Conservation (phyloP, 1,284 basidiomycete species). For the Microbotryum intermedium region DNA sequence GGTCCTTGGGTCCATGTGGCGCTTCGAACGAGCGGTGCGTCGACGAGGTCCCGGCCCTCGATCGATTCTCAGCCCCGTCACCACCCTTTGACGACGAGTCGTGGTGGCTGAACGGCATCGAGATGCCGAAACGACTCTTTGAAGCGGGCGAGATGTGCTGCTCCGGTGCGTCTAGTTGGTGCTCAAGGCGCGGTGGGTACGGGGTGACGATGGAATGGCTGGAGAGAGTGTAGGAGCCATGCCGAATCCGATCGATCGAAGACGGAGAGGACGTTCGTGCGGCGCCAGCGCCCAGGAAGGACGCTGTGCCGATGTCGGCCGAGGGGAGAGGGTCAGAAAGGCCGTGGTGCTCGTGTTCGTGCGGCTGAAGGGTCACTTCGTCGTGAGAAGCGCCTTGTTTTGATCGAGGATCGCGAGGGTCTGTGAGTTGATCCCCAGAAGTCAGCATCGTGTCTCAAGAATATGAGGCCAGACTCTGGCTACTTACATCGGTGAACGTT, state of each 20-base stretch:
- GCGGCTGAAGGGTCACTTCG: background rate
- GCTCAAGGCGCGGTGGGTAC: no score
- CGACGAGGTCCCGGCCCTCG: background rate
- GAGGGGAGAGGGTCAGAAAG: background rate
- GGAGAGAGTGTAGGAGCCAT: background rate
- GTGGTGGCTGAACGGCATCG: background rate
- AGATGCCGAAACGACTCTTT: conserved; percentile 3
- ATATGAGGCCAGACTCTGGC: background rate
- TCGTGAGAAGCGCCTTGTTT: background rate
- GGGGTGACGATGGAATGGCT: no score
- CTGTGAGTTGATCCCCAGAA: background rate
- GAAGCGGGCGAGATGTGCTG: background rate
- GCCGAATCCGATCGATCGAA: background rate
- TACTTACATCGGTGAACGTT: conserved; percentile 13
- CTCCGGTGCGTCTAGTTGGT: no score
- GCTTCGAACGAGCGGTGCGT: background rate
- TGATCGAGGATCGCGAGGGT: conserved; percentile 8
- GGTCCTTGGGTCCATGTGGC: conserved; percentile 18
- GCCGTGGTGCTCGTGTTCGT: background rate
- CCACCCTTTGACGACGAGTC: background rate
- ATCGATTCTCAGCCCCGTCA: background rate
- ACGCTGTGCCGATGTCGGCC: background rate
- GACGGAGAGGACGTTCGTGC: background rate
- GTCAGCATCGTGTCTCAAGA: background rate
- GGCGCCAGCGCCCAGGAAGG: background rate